Conservation (phyloP, 2,329 filamentous ascomycete species). For the Verticillium nonalfalfae region DNA sequence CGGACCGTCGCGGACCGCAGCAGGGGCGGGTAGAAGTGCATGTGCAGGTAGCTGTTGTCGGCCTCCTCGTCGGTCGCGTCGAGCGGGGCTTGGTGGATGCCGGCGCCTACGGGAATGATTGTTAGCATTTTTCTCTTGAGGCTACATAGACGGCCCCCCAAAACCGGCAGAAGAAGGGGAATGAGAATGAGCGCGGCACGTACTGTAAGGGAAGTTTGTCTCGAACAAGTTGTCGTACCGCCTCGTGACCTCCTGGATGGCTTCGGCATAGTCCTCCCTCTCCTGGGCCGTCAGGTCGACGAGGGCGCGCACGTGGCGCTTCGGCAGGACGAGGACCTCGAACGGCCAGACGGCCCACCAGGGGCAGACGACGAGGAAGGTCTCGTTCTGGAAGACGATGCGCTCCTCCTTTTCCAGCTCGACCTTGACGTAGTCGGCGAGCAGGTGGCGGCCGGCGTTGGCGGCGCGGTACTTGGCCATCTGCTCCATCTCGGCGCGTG, state of each 20-base stretch:
- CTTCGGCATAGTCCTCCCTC: conserved; percentile 68
- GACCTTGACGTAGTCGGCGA: conserved; percentile 80
- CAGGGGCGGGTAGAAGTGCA: conserved; percentile 96
- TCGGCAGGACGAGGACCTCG: conserved; percentile 84
- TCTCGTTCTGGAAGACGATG: conserved; percentile 79
- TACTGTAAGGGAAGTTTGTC: conserved; percentile 91
- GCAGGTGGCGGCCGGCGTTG: conserved; percentile 66
- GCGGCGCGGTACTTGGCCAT: conserved; percentile 71
- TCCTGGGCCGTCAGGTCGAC: conserved; percentile 74
- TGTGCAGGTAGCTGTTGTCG: conserved; percentile 83
- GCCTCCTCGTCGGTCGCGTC: conserved; percentile 76
- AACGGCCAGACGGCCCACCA: conserved; percentile 99
- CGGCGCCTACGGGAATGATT: conserved; percentile 55
- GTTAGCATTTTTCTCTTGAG: conserved; percentile 12
- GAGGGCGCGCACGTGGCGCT: conserved; percentile 75
- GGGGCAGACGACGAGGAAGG: conserved; percentile 82
- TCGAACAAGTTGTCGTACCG: conserved; percentile 97
- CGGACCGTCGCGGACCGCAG: conserved; percentile 87
- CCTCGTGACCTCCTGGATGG: conserved; percentile 80
- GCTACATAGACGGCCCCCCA: background rate
- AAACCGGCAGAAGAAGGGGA: background rate
- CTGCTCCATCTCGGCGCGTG: conserved; percentile 69
- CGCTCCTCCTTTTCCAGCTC: conserved; percentile 79
- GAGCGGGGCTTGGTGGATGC: conserved; percentile 90
- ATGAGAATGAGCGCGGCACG: conserved; percentile 22